phyloP scores from a whole-genome alignment of 2,329 filamentous ascomycete species.

The Parastagonospora nodorum region DNA sequence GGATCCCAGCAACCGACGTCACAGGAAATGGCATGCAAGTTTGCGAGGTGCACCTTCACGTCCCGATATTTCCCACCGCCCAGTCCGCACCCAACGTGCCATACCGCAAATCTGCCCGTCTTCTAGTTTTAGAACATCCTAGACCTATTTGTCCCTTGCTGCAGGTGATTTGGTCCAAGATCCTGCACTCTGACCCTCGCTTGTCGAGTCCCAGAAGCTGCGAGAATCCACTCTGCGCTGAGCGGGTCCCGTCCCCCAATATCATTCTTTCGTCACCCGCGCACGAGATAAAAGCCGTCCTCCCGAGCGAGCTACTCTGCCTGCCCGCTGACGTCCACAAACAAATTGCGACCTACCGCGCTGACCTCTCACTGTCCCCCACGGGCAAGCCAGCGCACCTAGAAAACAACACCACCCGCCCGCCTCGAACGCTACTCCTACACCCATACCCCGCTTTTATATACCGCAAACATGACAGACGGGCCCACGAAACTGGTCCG shows the following conservation, averaged over 20 bases:
- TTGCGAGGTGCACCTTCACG: slow-evolving; percentile 10
- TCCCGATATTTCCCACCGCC: slow-evolving; percentile 6
- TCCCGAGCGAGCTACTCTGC: background rate
- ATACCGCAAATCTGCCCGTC: slow-evolving; percentile 18
- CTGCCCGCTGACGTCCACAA: slow-evolving; percentile 3
- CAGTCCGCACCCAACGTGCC: slow-evolving; percentile 12
- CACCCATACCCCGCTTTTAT: slow-evolving; percentile 5
- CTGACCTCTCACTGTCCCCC: background rate
- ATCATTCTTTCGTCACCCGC: slow-evolving; percentile 41
- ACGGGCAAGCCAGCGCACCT: background rate
- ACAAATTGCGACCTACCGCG: background rate
- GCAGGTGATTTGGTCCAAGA: slow-evolving; percentile 13
- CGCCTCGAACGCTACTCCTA: slow-evolving; percentile 6
- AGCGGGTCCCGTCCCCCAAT: slow-evolving; percentile 26
- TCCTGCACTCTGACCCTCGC: slow-evolving; percentile 11
- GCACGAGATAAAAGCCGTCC: background rate
- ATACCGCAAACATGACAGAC: slow-evolving; percentile 27
- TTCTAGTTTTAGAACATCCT: slow-evolving; percentile 11
- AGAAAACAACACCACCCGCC: slow-evolving; percentile 1
- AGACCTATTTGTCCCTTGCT: slow-evolving; percentile 15
- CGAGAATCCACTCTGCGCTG: slow-evolving; percentile 32
- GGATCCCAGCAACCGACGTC: slow-evolving; percentile 26
- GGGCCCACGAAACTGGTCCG: slow-evolving; percentile 37
- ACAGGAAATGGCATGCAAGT: slow-evolving; percentile 20
- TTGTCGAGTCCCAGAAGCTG: slow-evolving; percentile 29